phyloP scores from a whole-genome alignment of 1,139 yeast genomes.

The Saccharomyces hybrid region DNA sequence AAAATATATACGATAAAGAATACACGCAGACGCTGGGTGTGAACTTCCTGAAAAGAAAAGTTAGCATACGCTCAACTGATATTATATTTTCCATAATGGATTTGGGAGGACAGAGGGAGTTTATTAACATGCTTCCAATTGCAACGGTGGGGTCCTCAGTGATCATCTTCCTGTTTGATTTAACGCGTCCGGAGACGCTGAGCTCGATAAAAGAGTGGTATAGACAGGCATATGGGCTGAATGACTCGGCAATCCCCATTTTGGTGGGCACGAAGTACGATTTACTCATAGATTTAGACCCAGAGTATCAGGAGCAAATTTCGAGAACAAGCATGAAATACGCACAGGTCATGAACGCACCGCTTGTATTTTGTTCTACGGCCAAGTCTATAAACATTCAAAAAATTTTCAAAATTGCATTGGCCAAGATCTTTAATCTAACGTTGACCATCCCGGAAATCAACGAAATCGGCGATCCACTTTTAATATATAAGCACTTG shows the following conservation, averaged over 20 bases:
- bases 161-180: constrained; percentile 82
- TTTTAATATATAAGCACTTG: constrained; percentile 54
- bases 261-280: constrained; percentile 93
- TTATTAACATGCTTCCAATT: constrained; percentile 90
- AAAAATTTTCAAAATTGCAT: constrained; percentile 83
- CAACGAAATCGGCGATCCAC: constrained; percentile 78
- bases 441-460: constrained; percentile 80
- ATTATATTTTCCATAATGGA: constrained; percentile 94
- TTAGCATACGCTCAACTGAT: constrained; percentile 79
- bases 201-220: constrained; percentile 93
- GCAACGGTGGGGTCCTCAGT: constrained; percentile 95
- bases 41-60: constrained; percentile 87
- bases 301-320: constrained; percentile 76
- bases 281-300: constrained; percentile 69
- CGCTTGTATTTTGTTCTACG: constrained; percentile 85
- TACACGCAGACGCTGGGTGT: constrained; percentile 94
- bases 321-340: constrained; percentile 80
- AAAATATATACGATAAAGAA: constrained; percentile 85
- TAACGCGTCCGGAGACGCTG: constrained; percentile 78
- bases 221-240: constrained; percentile 84
- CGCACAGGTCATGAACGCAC: constrained; percentile 87
- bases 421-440: constrained; percentile 87
- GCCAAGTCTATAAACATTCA: constrained; percentile 90
- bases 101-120: constrained; percentile 92
- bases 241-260: constrained; percentile 86